These are phyloP conservation scores for Aureobasidium pullulans DNA, from an alignment of 2,329 filamentous ascomycete genomes.

Conservation along the genomic window DNA sequence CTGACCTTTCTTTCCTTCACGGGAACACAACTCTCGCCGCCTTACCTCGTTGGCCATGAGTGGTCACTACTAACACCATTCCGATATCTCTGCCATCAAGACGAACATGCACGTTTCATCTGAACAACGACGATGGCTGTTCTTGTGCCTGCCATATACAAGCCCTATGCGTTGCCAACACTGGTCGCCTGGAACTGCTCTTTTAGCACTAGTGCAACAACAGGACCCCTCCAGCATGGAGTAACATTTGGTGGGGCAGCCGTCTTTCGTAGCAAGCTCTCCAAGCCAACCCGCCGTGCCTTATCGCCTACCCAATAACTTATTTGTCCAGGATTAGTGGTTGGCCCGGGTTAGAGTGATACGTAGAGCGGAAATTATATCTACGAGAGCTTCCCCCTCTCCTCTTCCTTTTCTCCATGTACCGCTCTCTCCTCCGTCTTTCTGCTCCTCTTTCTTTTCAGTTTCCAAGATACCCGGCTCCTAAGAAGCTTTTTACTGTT, in stretches of 20 bases:
- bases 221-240: conserved; percentile 5
- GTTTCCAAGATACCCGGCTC: conserved; percentile 5
- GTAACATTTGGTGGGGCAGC: conserved; percentile 10
- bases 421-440: conserved; percentile 6
- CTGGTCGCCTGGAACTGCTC: conserved; percentile 1
- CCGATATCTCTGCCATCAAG: not conserved
- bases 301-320: conserved; percentile 1
- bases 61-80: too few species aligned
- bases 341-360: not conserved
- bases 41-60: too few species aligned
- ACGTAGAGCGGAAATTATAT: conserved; percentile 5
- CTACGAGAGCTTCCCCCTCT: not conserved
- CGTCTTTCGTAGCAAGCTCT: not conserved
- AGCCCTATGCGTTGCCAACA: not conserved
- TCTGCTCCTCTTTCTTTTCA: not conserved
- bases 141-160: not conserved
- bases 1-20: not conserved
- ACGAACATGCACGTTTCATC: not conserved
- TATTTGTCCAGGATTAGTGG: not conserved
- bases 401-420: not conserved
- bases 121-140: not conserved
- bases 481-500: conserved; percentile 3
- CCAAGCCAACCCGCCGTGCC: not conserved
- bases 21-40: too few species aligned
- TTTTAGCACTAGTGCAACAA: not conserved